Base-by-base conservation (phyloP, 139 green algal species). In the Asterochloris erici region DNA sequence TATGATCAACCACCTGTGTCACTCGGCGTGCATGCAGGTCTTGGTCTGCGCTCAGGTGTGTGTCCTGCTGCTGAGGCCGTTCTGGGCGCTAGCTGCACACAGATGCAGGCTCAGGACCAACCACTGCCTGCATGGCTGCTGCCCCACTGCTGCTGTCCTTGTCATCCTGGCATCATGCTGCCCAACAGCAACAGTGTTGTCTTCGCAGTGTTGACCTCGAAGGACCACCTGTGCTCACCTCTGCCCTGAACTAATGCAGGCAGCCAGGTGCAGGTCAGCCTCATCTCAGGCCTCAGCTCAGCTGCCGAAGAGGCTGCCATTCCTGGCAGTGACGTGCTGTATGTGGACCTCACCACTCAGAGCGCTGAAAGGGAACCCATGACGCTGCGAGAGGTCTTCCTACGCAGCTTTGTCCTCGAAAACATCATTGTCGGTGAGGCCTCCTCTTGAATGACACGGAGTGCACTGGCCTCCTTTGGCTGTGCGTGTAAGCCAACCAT, bases 381-480 rank as follows among this genome's bases (percentile, higher is more conserved):
- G n/a, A 84, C 83, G 15, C 84, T 87, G 73, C 78, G 83, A 27
- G 83, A 87, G 73, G 60, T 87, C 17, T 87, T 87, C 47, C 73
- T 87, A 17, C 64, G 73, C 17, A 82, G 73, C 74, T 64, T 68
- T n/a, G 83, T 79, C 62, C 74, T 87, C 47, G 79, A 87, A 66
- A 79, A 79, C n/a, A 74, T 85, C 23, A 79, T 79, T 79, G 82
- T 68, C 68, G 82, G 82, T 85, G 47, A 28, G 63, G 27, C 11
- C 10, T 63, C 66, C 68, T 54, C n/a, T n/a, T n/a, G n/a, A 6
- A 6, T 54, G 38, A 54, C 38, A 54, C 38, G 6, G 38, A 54
- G 38, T 6, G 2, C 38, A 54, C 38, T 54, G 38, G 38, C 38
- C 38, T 28, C 21, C n/a, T 62, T 69, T 62, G 14, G 14, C 17